phyloP scores from a whole-genome alignment of 306 rosid genomes.

The Cucurbita argyrosperma region DNA sequence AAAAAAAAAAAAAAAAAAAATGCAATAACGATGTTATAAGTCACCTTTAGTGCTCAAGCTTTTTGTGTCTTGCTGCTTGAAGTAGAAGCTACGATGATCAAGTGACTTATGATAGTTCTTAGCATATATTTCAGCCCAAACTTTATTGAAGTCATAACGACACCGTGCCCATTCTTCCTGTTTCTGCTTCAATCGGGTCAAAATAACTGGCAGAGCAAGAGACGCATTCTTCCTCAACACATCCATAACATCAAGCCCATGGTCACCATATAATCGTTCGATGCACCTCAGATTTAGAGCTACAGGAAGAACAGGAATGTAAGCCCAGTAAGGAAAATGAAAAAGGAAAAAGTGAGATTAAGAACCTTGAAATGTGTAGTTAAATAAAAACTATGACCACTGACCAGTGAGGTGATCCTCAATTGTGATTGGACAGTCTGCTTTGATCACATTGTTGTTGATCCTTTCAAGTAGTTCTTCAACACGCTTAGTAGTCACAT shows the following conservation, averaged over 20 bases:
- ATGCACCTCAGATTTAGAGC: slow-evolving; percentile 88
- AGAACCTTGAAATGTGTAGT: slow-evolving; percentile 4
- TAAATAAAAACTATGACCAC: slow-evolving; percentile 40
- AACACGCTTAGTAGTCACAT: slow-evolving; percentile 73
- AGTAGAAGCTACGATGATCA: slow-evolving; percentile 99
- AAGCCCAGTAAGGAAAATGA: neutral
- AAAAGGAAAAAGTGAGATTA: slow-evolving; percentile 17
- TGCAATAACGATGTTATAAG: neutral
- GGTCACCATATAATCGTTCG: slow-evolving; percentile 96
- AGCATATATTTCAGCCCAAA: slow-evolving; percentile 95
- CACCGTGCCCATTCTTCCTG: slow-evolving; percentile 98
- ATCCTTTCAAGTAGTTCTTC: slow-evolving; percentile 82
- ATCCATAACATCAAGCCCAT: slow-evolving; percentile 93
- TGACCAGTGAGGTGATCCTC: slow-evolving; percentile 95
- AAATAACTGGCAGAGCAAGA: slow-evolving; percentile 84
- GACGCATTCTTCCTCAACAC: slow-evolving; percentile 76
- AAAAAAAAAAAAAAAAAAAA: neutral
- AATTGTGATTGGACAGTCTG: slow-evolving; percentile 51
- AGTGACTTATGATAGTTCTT: slow-evolving; percentile 97
- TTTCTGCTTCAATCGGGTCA: slow-evolving; percentile 91
- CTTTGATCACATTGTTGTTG: slow-evolving; percentile 49
- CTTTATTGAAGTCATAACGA: slow-evolving; percentile 87
- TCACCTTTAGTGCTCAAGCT: slow-evolving; percentile 94
- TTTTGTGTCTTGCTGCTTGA: slow-evolving; percentile 93
- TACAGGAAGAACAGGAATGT: slow-evolving; percentile 9